These are phyloP conservation scores for Juglanconis sp. DNA, from an alignment of 2,329 filamentous ascomycete genomes.

Conservation along the genomic window DNA sequence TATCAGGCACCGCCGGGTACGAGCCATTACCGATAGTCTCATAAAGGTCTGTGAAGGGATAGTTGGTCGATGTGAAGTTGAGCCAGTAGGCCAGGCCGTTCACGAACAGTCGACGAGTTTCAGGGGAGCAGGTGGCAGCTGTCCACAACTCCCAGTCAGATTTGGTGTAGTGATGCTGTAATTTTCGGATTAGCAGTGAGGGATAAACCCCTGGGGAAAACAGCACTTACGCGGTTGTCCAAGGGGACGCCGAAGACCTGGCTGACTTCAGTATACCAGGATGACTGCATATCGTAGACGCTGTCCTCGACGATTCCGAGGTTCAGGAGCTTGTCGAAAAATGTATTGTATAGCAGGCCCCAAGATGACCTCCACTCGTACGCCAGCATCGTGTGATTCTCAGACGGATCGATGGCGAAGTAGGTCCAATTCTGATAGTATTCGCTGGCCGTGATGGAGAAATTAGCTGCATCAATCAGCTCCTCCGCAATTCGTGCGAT, in stretches of 20 bases:
- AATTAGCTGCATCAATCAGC: constrained; percentile 53
- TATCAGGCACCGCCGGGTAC: constrained; percentile 45
- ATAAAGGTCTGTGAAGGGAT: constrained; percentile 66
- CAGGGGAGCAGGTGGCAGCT: constrained; percentile 58
- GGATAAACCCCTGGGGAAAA: too few species aligned
- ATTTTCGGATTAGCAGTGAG: background rate
- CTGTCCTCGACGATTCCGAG: constrained; percentile 27
- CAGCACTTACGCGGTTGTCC: constrained; percentile 47
- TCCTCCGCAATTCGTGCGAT: constrained; percentile 53
- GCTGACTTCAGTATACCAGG: constrained; percentile 46
- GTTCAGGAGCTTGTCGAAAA: constrained; percentile 53
- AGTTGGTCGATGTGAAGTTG: constrained; percentile 63
- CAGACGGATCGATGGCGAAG: constrained; percentile 63
- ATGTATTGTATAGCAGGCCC: constrained; percentile 75
- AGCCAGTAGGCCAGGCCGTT: constrained; percentile 64
- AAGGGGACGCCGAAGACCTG: constrained; percentile 70
- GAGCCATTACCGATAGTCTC: constrained; percentile 60
- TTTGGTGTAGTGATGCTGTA: constrained; percentile 64
- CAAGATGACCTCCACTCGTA: constrained; percentile 77
- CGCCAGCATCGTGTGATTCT: constrained; percentile 67
- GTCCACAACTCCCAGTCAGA: constrained; percentile 74
- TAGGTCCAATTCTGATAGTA: constrained; percentile 71
- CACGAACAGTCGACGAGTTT: constrained; percentile 58
- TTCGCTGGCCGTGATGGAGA: constrained; percentile 44
- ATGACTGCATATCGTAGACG: constrained; percentile 30